Conservation (phyloP, 1,284 basidiomycete genomes). For the Caloboletus inedulis region DNA sequence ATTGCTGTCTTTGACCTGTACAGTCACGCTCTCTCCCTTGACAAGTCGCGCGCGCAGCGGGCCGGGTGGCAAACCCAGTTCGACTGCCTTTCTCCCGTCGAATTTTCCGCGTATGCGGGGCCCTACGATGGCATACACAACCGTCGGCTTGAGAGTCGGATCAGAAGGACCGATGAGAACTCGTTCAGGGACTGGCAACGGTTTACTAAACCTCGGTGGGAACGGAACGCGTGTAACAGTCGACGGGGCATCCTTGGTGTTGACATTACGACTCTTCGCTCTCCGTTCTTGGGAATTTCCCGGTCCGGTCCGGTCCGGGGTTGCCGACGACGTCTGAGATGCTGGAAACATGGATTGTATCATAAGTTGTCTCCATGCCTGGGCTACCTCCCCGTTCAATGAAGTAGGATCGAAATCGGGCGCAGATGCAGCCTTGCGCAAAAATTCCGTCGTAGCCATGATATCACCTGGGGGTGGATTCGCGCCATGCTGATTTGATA, state of each 20-base stretch:
- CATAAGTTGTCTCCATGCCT: conserved; percentile 50
- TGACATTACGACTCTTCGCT: conserved; percentile 1
- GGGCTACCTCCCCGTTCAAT: conserved; percentile 41
- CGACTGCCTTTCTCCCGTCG: conserved; percentile 62
- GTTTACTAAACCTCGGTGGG: conserved; percentile 15
- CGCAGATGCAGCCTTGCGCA: conserved; percentile 24
- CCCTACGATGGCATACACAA: conserved; percentile 76
- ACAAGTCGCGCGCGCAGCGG: conserved; percentile 44
- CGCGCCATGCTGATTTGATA: neutral
- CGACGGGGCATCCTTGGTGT: neutral
- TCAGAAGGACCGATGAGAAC: conserved; percentile 22
- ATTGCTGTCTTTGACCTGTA: conserved; percentile 46
- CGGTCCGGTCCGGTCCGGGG: conserved; percentile 4
- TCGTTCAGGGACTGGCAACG: conserved; percentile 25
- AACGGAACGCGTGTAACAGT: conserved; percentile 13
- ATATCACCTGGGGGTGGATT: neutral
- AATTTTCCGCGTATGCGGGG: conserved; percentile 86
- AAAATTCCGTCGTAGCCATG: neutral
- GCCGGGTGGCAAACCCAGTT: conserved; percentile 66
- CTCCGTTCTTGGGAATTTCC: conserved; percentile 7
- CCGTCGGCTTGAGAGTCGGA: conserved; percentile 35
- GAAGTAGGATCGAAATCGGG: conserved; percentile 38
- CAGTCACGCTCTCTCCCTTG: conserved; percentile 54
- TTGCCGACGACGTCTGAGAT: conserved; percentile 15
- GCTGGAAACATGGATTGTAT: conserved; percentile 60